Percentiles rank a stretch among this genome's conserved stretches.
Conservation (phyloP, 2,329 filamentous ascomycete species). For the Ampelomyces quisqualis region DNA sequence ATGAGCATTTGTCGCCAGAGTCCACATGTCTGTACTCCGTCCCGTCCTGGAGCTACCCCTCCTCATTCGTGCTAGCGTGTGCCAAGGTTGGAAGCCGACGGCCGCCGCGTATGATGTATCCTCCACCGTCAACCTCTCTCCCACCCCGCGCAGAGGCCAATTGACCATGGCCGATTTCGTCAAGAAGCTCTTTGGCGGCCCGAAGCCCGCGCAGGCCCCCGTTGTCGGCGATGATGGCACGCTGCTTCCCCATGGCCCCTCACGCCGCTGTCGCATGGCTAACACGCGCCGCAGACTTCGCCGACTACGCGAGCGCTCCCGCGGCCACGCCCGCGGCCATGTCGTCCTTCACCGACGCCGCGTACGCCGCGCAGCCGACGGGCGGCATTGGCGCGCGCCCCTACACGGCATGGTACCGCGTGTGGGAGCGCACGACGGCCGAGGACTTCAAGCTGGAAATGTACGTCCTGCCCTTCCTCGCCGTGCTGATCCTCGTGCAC, state of each 20-base stretch:
- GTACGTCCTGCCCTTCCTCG: conserved; percentile 72
- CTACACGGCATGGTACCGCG: conserved; percentile 94
- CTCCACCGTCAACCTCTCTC: conserved; percentile 19
- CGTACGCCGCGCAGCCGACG: conserved; percentile 33
- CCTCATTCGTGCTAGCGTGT: conserved; percentile 32
- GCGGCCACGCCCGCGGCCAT: conserved; percentile 60
- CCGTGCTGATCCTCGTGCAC: conserved; percentile 75
- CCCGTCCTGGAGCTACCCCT: conserved; percentile 11
- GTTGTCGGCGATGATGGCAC: conserved; percentile 64
- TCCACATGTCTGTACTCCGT: neutral
- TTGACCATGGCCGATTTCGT: conserved; percentile 55
- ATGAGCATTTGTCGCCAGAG: no score
- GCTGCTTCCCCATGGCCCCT: conserved; percentile 27
- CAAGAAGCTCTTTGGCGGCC: conserved; percentile 69
- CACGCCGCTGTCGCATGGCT: conserved; percentile 1
- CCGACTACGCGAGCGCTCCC: conserved; percentile 82
- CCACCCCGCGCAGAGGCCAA: conserved; percentile 21
- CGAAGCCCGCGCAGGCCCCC: conserved; percentile 59
- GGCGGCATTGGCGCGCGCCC: conserved; percentile 55
- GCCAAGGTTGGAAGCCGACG: conserved; percentile 25
- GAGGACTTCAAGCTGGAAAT: conserved; percentile 88
- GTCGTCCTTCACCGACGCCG: conserved; percentile 44
- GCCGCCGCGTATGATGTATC: conserved; percentile 19
- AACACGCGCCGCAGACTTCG: conserved; percentile 71
- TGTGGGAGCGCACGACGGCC: conserved; percentile 85